Conservation (phyloP, 805 yeast species). For the Zygoascus biomembranicola region DNA sequence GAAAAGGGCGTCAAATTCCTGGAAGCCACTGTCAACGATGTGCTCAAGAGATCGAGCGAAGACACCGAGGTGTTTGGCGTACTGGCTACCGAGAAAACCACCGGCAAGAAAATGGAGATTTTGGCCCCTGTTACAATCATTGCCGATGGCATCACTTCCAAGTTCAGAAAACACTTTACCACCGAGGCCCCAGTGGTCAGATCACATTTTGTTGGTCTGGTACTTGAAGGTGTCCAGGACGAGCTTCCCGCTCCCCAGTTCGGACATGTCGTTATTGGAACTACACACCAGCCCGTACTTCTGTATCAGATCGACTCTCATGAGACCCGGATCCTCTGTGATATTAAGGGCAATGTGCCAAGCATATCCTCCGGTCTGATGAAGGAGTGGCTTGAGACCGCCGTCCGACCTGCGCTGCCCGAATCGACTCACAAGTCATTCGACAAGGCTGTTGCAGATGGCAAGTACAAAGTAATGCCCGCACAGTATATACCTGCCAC, state of each 20-base stretch:
- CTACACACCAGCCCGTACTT: conserved; percentile 73
- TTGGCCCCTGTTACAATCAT: conserved; percentile 60
- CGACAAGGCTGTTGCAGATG: conserved; percentile 46
- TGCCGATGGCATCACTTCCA: conserved; percentile 93
- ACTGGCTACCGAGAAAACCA: conserved; percentile 24
- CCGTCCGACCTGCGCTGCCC: conserved; percentile 68
- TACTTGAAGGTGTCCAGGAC: conserved; percentile 51
- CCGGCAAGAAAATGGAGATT: conserved; percentile 36
- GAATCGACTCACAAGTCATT: conserved; percentile 57
- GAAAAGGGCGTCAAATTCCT: conserved; percentile 61
- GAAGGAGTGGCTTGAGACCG: conserved; percentile 46
- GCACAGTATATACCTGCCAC: conserved; percentile 82
- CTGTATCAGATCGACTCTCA: conserved; percentile 77
- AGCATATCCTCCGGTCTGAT: conserved; percentile 48
- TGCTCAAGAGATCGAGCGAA: conserved; percentile 44
- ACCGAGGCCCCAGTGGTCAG: conserved; percentile 59
- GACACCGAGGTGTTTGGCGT: conserved; percentile 60
- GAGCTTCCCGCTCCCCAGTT: conserved; percentile 63
- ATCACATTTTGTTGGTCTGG: conserved; percentile 82
- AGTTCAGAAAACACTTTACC: conserved; percentile 69
- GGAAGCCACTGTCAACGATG: conserved; percentile 73
- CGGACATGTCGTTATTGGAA: conserved; percentile 86
- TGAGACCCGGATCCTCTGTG: conserved; percentile 86
- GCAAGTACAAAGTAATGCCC: conserved; percentile 78
- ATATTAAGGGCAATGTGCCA: conserved; percentile 74